Conservation (phyloP, 768 basidiomycete genomes). For the Lanmaoa pseudosensibilis region DNA sequence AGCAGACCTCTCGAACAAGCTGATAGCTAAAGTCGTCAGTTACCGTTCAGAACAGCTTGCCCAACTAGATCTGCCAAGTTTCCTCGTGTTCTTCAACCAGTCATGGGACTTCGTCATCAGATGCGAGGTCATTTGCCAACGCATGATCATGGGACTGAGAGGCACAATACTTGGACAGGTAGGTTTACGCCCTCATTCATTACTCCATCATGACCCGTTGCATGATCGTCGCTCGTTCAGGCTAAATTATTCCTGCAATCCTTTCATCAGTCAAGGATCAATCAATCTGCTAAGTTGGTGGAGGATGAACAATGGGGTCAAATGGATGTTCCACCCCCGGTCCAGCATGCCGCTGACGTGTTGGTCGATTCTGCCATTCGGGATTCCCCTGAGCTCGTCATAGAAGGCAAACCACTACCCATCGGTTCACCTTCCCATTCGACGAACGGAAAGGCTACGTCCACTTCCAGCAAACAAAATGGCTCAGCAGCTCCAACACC, state of each 20-base stretch:
- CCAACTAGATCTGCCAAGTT: slow-evolving; percentile 66
- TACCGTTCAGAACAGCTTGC: slow-evolving; percentile 80
- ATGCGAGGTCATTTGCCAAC: slow-evolving; percentile 80
- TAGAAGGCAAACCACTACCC: slow-evolving; percentile 27
- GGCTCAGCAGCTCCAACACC: slow-evolving; percentile 32
- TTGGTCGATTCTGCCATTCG: slow-evolving; percentile 79
- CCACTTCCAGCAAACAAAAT: slow-evolving; percentile 23
- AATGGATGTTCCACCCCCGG: slow-evolving; percentile 56
- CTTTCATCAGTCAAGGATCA: slow-evolving; percentile 82
- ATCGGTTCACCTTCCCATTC: background rate
- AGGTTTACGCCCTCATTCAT: slow-evolving; percentile 17
- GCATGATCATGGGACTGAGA: slow-evolving; percentile 92
- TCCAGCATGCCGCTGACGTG: slow-evolving; percentile 73
- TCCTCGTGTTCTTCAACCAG: slow-evolving; percentile 77
- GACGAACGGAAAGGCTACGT: slow-evolving; percentile 10
- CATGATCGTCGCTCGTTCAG: slow-evolving; percentile 36
- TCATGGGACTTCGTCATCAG: slow-evolving; percentile 89
- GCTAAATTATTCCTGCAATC: slow-evolving; percentile 83
- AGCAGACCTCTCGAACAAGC: slow-evolving; percentile 82
- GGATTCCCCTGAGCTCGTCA: slow-evolving; percentile 70
- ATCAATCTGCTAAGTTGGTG: slow-evolving; percentile 82
- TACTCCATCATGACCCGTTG: background rate
- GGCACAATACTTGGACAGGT: slow-evolving; percentile 86
- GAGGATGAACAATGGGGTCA: slow-evolving; percentile 96
- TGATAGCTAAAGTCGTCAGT: slow-evolving; percentile 75